phyloP scores from a whole-genome alignment of 1,139 yeast genomes.

The Williopsis jadinii region DNA sequence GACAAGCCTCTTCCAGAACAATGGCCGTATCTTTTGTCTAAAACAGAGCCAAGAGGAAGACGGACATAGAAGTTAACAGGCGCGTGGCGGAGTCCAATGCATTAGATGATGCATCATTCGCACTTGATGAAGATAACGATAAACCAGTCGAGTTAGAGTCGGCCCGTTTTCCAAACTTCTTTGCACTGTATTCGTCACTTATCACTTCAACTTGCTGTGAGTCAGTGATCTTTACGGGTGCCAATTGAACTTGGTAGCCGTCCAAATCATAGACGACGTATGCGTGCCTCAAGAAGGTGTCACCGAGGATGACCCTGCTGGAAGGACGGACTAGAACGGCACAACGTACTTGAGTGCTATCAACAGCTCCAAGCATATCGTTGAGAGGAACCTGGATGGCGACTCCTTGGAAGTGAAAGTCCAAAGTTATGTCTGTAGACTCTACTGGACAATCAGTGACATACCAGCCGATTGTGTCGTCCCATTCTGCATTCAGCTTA shows the following conservation, averaged over 20 bases:
- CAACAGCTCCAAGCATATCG: slow-evolving; percentile 6
- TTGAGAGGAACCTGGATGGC: slow-evolving; percentile 30
- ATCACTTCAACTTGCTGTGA: background rate
- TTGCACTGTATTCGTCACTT: background rate
- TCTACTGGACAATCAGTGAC: slow-evolving; percentile 31
- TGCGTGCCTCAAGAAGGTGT: slow-evolving; percentile 62
- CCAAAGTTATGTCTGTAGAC: slow-evolving; percentile 20
- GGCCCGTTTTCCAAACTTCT: too few relatives aligned
- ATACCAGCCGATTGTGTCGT: slow-evolving; percentile 24
- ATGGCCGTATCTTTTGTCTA: too few relatives aligned
- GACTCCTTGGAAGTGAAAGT: slow-evolving; percentile 46
- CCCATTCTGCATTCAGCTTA: slow-evolving; percentile 1
- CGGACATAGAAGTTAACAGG: too few relatives aligned
- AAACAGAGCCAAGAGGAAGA: too few relatives aligned
- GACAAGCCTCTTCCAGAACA: too few relatives aligned
- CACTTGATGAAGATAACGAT: too few relatives aligned
- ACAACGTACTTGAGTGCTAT: slow-evolving; percentile 21
- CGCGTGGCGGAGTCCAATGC: too few relatives aligned
- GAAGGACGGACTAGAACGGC: slow-evolving; percentile 21
- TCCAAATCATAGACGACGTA: slow-evolving; percentile 77
- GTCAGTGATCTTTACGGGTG: background rate
- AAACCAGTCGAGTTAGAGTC: too few relatives aligned
- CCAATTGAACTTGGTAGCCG: slow-evolving; percentile 16
- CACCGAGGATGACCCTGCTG: slow-evolving; percentile 45
- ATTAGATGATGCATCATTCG: too few relatives aligned